Percentiles rank a stretch among this genome's conserved stretches.
Conservation (phyloP, 306 rosid species). For the Luffa acutangula region DNA sequence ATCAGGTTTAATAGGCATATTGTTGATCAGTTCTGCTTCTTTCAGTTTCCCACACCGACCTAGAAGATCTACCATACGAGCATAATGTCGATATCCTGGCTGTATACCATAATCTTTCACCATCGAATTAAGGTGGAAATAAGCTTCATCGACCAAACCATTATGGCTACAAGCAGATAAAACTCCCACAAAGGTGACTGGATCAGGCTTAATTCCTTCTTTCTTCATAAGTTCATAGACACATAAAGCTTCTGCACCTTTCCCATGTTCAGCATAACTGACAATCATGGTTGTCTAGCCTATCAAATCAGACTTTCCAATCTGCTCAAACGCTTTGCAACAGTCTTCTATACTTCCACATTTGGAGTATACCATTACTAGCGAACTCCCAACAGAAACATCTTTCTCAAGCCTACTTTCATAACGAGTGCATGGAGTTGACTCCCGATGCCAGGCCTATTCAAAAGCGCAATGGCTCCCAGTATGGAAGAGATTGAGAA, state of each 20-base stretch:
- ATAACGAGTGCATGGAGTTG: constrained; percentile 53
- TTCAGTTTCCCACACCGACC: constrained; percentile 58
- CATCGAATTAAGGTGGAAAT: constrained; percentile 57
- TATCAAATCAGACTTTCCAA: constrained; percentile 52
- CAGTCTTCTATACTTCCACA: constrained; percentile 65
- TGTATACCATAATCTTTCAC: constrained; percentile 30
- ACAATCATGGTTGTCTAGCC: constrained; percentile 67
- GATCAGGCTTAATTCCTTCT: constrained; percentile 62
- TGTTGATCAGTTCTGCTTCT: constrained; percentile 50
- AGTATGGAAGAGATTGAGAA: constrained; percentile 50
- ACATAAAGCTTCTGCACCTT: constrained; percentile 57
- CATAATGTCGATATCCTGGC: constrained; percentile 58
- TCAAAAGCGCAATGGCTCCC: constrained; percentile 35
- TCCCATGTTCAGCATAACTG: constrained; percentile 73
- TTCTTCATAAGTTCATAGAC: constrained; percentile 50
- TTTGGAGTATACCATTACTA: constrained; percentile 65
- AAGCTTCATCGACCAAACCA: constrained; percentile 68
- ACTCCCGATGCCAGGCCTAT: constrained; percentile 30
- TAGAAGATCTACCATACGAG: constrained; percentile 71
- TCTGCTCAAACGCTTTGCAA: constrained; percentile 46
- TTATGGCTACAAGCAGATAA: constrained; percentile 61
- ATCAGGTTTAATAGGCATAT: constrained; percentile 47
- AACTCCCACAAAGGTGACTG: constrained; percentile 66
- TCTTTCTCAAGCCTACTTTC: constrained; percentile 38
- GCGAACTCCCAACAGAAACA: constrained; percentile 59